A percentile compares a stretch with the other conserved stretches of the same genome.
Evolutionary conservation across 257 asterid species (phyloP).

Genomic region (Gentiana dahurica): DNA sequence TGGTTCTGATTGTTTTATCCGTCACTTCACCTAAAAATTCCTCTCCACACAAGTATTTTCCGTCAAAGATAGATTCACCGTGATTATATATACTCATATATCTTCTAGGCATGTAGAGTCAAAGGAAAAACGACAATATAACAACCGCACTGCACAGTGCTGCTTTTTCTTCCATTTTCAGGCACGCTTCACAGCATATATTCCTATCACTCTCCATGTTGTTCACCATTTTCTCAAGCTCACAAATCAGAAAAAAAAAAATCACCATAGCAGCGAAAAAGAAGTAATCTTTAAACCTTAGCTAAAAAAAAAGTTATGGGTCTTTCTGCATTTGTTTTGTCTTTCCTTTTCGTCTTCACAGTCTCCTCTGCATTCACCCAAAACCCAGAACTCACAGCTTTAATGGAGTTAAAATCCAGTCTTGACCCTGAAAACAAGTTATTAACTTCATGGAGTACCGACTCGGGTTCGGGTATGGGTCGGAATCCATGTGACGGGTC

Average conservation of each 20-base stretch:
- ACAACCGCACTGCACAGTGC: not conserved
- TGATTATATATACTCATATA: too few relatives aligned
- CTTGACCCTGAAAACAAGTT: conserved; percentile 63
- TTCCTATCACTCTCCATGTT: conserved; percentile 1
- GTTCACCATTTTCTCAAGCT: not conserved
- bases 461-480: conserved; percentile 10
- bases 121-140: conserved; percentile 4
- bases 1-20: too few relatives aligned
- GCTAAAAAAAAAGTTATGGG: conserved; percentile 28
- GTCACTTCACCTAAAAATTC: too few relatives aligned
- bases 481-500: conserved; percentile 61
- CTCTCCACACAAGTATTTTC: too few relatives aligned
- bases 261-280: conserved; percentile 10
- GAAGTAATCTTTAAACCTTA: not conserved
- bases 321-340: conserved; percentile 15
- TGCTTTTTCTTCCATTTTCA: conserved; percentile 11
- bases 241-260: conserved; percentile 4
- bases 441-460: conserved; percentile 57
- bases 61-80: too few relatives aligned
- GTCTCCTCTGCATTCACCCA: conserved; percentile 10
- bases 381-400: conserved; percentile 37
- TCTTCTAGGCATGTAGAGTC: conserved; percentile 9
- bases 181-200: conserved; percentile 6
- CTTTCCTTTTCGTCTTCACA: conserved; percentile 25
- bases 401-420: conserved; percentile 59